Base-by-base conservation (phyloP, 176 grass and related monocot genomes). In the Cocos nucifera region DNA sequence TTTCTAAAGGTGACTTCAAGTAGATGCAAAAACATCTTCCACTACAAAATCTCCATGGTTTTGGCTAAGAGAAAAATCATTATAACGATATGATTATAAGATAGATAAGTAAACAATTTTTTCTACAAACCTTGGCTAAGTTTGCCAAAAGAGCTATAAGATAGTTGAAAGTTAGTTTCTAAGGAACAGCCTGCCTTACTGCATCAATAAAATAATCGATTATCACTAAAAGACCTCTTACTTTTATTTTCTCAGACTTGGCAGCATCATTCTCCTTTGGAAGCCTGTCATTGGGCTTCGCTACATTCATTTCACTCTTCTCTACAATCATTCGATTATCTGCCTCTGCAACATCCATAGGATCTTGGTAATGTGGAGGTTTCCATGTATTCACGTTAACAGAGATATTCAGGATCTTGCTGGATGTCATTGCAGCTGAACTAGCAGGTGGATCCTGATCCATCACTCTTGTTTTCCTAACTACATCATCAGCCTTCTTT, bases 331-430 rank as follows among this genome's bases (percentile, higher is more conserved):
- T 18, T 63, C 17, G 26, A 69, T 26, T 84, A 77, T 90, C 86
- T 60, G 90, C 69, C 73, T 79, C 77, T 51, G 73, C 62, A 74
- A 78, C 80, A 87, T 90, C 75, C 71, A 80, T 79, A 50, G 78
- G 81, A 59, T 69, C 74, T 57, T 76, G 70, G 76, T 73, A 79
- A 60, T 35, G 75, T 28, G 48, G 50, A 84, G 83, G 69, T 73
- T 82, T 88, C 69, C 65, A 53, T 5, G 54, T 77, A 63, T 59
- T 80, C 55, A 61, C 68, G 77, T 82, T 76, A 84, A 69, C 83
- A 56, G 71, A 68, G 64, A 58, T 49, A 72, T 68, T 59, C 22
- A 77, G 53, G 49, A 62, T 22, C 80, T 87, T 86, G 65, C 56
- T 85, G 48, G 84, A 85, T 73, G 64, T 74, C 61, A 73, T 77